Percentiles rank a stretch among this genome's conserved stretches.
These are phyloP conservation scores for Cryptococcus deneoformans DNA, from an alignment of 1,284 basidiomycete species.

Conservation along the genomic window DNA sequence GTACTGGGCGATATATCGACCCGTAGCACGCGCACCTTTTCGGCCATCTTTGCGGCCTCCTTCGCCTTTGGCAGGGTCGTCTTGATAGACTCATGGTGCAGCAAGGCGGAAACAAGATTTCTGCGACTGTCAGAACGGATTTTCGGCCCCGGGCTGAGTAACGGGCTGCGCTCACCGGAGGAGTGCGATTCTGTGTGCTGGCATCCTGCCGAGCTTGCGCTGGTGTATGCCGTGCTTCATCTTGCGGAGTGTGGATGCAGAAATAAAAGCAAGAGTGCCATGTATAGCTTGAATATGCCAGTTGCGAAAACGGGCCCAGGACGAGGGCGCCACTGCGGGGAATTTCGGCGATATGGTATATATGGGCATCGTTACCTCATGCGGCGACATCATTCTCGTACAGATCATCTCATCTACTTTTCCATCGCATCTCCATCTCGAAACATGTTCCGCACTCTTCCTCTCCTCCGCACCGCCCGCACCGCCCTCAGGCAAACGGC, in stretches of 20 bases:
- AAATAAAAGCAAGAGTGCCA: no score
- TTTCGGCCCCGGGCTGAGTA: not conserved
- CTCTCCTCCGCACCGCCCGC: constrained; percentile 21
- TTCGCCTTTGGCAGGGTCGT: constrained; percentile 96
- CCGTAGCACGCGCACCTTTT: no score
- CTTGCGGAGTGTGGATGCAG: constrained; percentile 16
- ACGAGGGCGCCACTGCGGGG: not conserved
- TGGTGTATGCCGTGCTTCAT: constrained; percentile 93
- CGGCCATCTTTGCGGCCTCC: constrained; percentile 65
- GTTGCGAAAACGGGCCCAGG: no score
- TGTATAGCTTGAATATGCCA: no score
- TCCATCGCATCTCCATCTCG: not conserved
- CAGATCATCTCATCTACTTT: not conserved
- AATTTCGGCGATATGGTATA: not conserved
- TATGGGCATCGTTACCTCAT: no score
- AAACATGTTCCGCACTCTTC: constrained; percentile 32
- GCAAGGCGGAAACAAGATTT: constrained; percentile 90
- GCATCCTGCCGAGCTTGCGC: constrained; percentile 80
- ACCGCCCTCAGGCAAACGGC: constrained; percentile 16
- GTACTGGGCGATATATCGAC: no score
- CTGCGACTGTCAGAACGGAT: constrained; percentile 50
- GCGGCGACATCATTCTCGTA: no score
- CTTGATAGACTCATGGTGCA: constrained; percentile 94
- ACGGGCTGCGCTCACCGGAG: constrained; percentile 59
- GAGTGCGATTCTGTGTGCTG: constrained; percentile 83